Conservation (phyloP, 1,284 basidiomycete species). For the Sporisorium reilianum region DNA sequence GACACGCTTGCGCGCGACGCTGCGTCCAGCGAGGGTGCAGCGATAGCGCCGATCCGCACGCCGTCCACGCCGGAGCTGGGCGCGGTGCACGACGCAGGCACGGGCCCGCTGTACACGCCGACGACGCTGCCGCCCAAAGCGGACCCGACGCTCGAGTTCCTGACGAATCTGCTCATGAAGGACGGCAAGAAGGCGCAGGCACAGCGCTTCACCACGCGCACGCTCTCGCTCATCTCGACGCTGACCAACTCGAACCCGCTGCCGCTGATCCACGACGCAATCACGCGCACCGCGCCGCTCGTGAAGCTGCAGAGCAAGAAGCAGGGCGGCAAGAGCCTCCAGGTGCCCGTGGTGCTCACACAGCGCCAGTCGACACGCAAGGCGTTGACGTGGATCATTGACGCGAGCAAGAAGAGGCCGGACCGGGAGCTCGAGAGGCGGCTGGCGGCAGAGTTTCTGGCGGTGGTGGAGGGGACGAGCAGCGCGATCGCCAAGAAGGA, state of each 20-base stretch:
- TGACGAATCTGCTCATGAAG: slow-evolving; percentile 70
- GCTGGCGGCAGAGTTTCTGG: slow-evolving; percentile 69
- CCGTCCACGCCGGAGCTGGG: slow-evolving; percentile 13
- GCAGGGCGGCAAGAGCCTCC: slow-evolving; percentile 68
- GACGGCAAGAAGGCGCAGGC: slow-evolving; percentile 70
- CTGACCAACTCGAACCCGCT: slow-evolving; percentile 67
- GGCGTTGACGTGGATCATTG: slow-evolving; percentile 70
- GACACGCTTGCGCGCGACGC: slow-evolving; percentile 28
- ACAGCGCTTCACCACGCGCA: slow-evolving; percentile 61
- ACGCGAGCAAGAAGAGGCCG: slow-evolving; percentile 69
- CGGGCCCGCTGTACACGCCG: slow-evolving; percentile 42
- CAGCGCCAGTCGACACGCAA: slow-evolving; percentile 66
- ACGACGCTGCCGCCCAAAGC: slow-evolving; percentile 50
- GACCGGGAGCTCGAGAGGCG: slow-evolving; percentile 68
- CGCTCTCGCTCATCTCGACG: slow-evolving; percentile 64
- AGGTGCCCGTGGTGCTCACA: slow-evolving; percentile 69
- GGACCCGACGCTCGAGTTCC: slow-evolving; percentile 66
- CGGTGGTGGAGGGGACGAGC: slow-evolving; percentile 69
- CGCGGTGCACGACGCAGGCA: slow-evolving; percentile 10
- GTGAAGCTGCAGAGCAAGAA: slow-evolving; percentile 69
- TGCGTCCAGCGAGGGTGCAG: background rate
- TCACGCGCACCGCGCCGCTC: slow-evolving; percentile 65
- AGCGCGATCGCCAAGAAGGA: slow-evolving; percentile 68
- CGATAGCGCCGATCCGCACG: slow-evolving; percentile 12
- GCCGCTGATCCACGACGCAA: slow-evolving; percentile 67